These are phyloP conservation scores for Termitomyces sp. DNA, from an alignment of 768 basidiomycete genomes.

Conservation along the genomic window DNA sequence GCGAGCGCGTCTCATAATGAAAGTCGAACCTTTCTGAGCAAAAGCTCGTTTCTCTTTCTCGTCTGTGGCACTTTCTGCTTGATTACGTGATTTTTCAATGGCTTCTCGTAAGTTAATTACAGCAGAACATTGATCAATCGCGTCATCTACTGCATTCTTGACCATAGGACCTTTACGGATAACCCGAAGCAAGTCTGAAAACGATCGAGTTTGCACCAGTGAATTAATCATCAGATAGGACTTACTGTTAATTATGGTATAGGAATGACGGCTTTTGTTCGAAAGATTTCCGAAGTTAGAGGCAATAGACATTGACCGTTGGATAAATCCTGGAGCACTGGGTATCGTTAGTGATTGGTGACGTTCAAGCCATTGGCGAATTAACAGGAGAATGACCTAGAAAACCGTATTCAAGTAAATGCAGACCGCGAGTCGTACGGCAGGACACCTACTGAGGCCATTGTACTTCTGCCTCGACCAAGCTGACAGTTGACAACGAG, in stretches of 20 bases:
- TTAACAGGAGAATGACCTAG: constrained; percentile 76
- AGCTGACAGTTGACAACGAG: constrained; percentile 96
- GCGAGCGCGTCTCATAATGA: neutral
- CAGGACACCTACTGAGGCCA: constrained; percentile 63
- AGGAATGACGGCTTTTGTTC: constrained; percentile 51
- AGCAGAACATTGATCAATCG: constrained; percentile 80
- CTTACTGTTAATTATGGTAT: constrained; percentile 87
- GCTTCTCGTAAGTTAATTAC: constrained; percentile 84
- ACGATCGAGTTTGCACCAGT: neutral
- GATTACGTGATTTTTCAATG: constrained; percentile 77
- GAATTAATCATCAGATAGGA: neutral
- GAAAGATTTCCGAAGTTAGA: constrained; percentile 26
- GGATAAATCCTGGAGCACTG: constrained; percentile 26
- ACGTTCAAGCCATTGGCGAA: constrained; percentile 74
- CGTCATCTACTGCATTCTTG: constrained; percentile 81
- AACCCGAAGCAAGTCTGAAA: constrained; percentile 43
- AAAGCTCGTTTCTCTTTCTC: constrained; percentile 60
- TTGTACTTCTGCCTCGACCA: constrained; percentile 85
- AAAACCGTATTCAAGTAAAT: neutral
- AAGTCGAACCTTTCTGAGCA: constrained; percentile 63
- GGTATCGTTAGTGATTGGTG: constrained; percentile 31
- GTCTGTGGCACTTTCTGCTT: constrained; percentile 74
- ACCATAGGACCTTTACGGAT: constrained; percentile 82
- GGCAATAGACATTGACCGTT: constrained; percentile 39
- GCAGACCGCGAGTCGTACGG: neutral